Conservation (phyloP, 345 rosid species). For the Aurinia saxatilis region DNA sequence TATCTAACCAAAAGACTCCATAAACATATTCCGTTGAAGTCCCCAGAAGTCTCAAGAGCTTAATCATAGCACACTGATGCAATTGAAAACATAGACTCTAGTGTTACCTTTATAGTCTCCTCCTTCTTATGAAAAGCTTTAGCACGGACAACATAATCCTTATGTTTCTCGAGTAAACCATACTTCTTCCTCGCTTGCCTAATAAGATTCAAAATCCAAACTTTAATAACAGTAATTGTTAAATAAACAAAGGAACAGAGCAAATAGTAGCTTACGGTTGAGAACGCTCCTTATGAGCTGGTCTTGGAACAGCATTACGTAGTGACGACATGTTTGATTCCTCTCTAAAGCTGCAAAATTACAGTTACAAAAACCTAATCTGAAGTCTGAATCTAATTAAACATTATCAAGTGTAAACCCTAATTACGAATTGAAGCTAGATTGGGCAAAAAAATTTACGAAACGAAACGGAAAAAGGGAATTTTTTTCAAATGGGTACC, state of each 20-base stretch:
- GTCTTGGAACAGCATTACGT: conserved; percentile 55
- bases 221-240: neutral
- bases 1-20: neutral
- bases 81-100: neutral
- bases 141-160: conserved; percentile 80
- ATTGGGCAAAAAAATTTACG: neutral
- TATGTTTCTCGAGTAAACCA: conserved; percentile 88
- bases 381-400: neutral
- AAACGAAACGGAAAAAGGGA: neutral
- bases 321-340: conserved; percentile 66
- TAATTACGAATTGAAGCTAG: neutral
- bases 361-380: neutral
- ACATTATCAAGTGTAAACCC: too few relatives aligned
- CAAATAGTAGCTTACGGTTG: conserved; percentile 56
- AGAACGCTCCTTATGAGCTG: conserved; percentile 80
- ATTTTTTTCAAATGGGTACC: neutral
- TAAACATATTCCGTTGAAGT: too few relatives aligned
- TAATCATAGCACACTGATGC: too few relatives aligned
- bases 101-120: conserved; percentile 46
- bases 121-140: conserved; percentile 65
- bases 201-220: neutral
- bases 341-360: conserved; percentile 12
- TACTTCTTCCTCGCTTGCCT: conserved; percentile 65
- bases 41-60: neutral
- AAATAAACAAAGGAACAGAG: neutral